phyloP scores from a whole-genome alignment of 345 rosid genomes.

The Pistacia atlantica region DNA sequence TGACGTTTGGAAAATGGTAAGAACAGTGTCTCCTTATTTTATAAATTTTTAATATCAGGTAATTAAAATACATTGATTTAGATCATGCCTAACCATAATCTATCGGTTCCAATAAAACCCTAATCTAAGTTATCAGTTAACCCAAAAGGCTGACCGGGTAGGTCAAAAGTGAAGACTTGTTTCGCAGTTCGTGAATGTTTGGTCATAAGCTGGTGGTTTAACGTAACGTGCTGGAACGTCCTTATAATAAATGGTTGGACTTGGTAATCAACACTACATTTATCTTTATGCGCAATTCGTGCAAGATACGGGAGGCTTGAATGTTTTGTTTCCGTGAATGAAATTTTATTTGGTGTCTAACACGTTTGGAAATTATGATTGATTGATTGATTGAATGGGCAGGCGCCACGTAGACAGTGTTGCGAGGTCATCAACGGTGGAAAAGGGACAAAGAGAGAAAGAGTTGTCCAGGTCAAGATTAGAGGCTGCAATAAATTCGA shows the following conservation, averaged over 20 bases:
- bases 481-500: slow-evolving; percentile 61
- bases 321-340: background rate
- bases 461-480: slow-evolving; percentile 48
- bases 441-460: slow-evolving; percentile 9
- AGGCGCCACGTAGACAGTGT: slow-evolving; percentile 89
- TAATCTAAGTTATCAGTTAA: too few relatives aligned
- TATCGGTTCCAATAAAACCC: too few relatives aligned
- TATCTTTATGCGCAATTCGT: slow-evolving; percentile 24
- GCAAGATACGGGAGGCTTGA: background rate
- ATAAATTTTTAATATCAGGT: background rate
- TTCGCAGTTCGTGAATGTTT: background rate
- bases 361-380: background rate
- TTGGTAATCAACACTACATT: too few relatives aligned
- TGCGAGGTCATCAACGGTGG: slow-evolving; percentile 51
- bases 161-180: background rate
- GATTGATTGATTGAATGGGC: slow-evolving; percentile 10
- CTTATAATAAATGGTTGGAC: too few relatives aligned
- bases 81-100: too few relatives aligned
- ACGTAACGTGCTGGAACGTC: too few relatives aligned
- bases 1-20: slow-evolving; percentile 66
- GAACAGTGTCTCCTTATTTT: background rate
- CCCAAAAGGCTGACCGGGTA: background rate
- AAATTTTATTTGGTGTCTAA: background rate
- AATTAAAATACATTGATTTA: too few relatives aligned
- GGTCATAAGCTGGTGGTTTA: background rate